Percentiles rank a stretch among this genome's conserved stretches.
phyloP scores from a whole-genome alignment of 2,329 filamentous ascomycete species.

The Verticillium alfalfae region DNA sequence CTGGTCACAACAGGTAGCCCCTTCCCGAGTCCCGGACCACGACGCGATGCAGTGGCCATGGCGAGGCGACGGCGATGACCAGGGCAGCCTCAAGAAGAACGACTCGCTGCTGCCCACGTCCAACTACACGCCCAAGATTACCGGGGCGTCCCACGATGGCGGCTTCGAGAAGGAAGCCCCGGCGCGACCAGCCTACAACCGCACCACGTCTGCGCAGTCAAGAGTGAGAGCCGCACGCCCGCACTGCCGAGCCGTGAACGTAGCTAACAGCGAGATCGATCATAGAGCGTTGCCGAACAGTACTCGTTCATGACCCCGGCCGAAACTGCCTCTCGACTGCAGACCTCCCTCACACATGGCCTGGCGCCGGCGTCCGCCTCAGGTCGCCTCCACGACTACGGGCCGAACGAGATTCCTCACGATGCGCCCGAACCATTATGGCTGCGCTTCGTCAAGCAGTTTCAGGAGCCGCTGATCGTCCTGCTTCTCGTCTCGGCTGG shows the following conservation, averaged over 20 bases:
- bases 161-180: constrained; percentile 22
- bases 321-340: constrained; percentile 71
- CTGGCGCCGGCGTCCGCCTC: constrained; percentile 77
- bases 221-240: constrained; percentile 33
- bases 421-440: constrained; percentile 91
- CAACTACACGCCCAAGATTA: constrained; percentile 20
- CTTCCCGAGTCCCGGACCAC: not conserved
- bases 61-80: constrained; percentile 20
- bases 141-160: constrained; percentile 16
- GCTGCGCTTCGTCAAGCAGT: constrained; percentile 93
- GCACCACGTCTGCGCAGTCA: constrained; percentile 51
- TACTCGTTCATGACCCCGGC: constrained; percentile 65
- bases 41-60: constrained; percentile 28
- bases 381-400: constrained; percentile 71
- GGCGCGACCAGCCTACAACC: constrained; percentile 29
- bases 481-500: constrained; percentile 85
- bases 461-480: constrained; percentile 90
- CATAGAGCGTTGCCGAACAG: constrained; percentile 50
- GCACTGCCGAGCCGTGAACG: not conserved
- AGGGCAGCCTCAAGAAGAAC: constrained; percentile 16
- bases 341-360: constrained; percentile 78
- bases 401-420: constrained; percentile 90
- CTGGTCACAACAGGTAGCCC: not conserved
- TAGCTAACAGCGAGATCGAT: constrained; percentile 1
- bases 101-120: constrained; percentile 26